Base-by-base conservation (phyloP, 2,329 filamentous ascomycete genomes). In the Neophaeococcomyces aloes region DNA sequence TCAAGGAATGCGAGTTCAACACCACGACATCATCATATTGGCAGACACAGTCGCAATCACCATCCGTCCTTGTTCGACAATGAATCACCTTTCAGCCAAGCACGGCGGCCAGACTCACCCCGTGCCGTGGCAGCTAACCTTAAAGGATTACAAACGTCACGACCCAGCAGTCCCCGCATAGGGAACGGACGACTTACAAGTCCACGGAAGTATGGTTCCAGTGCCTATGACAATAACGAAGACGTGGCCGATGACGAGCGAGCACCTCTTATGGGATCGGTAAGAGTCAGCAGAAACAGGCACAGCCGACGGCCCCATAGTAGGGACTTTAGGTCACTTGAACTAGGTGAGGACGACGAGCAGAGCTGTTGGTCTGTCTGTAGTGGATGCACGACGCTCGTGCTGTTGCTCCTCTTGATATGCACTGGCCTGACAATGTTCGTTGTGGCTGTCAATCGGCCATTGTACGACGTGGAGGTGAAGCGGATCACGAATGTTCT, bases 371-470 rank as follows among this genome's bases (percentile, higher is more conserved):
- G 66, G 60, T 82, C 62, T 69, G 78, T 83, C 27, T 86, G 87
- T 56, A 86, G 86, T n/a, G 85, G 86, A 44, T 96, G 87, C 59
- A 69, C 93, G 8, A 75, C 94, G 10, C 74, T 94, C n/a, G 79
- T 81, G 2, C 72, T 93, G 49, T 79, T 95, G 67, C 67, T 95
- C 17, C 65, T 91, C 29, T 68, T 94, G 13, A 76, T 95, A 32
- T 75, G 93, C 37, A 81, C 86, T n/a, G 86, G 85, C 32, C 83
- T 85, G 7, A 81, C 91, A 29, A 85, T 83, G 17, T 91, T 96
- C 61, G 79, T 95, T 64, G 83, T 95, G 63, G 85, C 87, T 35
- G 89, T 88, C 15, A 94, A 88, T 23, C 87, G 94, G 58, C 85
- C 88, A 5, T 74, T 98, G 37, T 75, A 78, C 19, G 78, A 84